Evolutionary conservation across 176 grass and related monocot genomes (phyloP).

Genomic region (Raddia guianensis): DNA sequence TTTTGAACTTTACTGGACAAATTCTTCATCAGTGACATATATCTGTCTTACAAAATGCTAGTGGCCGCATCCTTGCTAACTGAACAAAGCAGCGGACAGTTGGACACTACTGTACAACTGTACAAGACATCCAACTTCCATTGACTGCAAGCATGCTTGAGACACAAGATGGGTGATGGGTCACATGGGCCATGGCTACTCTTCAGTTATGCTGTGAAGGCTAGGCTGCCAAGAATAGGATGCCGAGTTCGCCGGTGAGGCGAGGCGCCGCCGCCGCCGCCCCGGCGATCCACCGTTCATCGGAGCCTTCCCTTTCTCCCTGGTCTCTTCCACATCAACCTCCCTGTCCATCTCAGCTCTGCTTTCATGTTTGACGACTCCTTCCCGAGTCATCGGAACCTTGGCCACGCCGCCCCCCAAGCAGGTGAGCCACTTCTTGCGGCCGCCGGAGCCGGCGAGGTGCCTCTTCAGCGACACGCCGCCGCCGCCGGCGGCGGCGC

Average conservation of each 20-base stretch:
- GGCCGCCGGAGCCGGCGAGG: constrained; percentile 5
- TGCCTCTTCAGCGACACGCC: constrained; percentile 29
- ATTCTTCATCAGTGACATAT: no score
- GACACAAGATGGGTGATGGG: not conserved
- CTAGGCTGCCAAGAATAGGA: constrained; percentile 60
- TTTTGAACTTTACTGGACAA: not conserved
- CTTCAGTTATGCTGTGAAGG: constrained; percentile 65
- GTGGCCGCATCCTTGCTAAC: not conserved
- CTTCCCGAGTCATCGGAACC: not conserved
- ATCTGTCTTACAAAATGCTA: not conserved
- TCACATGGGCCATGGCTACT: constrained; percentile 19
- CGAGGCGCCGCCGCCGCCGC: not conserved
- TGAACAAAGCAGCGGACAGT: not conserved
- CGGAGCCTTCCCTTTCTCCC: not conserved
- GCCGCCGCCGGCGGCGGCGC: not conserved
- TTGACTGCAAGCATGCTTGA: not conserved
- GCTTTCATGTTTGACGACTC: not conserved
- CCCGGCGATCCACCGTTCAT: not conserved
- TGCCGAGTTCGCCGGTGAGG: constrained; percentile 42
- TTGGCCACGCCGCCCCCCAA: not conserved
- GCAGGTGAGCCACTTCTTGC: constrained; percentile 39
- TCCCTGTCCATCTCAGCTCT: not conserved
- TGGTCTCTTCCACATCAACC: not conserved
- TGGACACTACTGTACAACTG: not conserved
- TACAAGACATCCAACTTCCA: not conserved